Base-by-base conservation (phyloP, 1,139 yeast species). In the Yamadazyma blattariae region DNA sequence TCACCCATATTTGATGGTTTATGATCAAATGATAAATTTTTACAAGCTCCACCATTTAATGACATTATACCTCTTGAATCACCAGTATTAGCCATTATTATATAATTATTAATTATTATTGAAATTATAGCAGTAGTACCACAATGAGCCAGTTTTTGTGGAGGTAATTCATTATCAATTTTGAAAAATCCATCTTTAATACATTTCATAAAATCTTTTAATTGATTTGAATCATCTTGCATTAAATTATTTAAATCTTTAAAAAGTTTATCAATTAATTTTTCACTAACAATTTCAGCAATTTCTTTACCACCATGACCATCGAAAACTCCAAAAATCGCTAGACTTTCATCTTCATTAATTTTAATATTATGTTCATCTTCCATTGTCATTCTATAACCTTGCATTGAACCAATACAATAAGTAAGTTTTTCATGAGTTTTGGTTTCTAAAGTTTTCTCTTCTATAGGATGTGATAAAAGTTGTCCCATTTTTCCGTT, bases 1-100 rank as follows among this genome's bases (percentile, higher is more conserved):
- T 84, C 94, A n/a, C 89, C 88, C 62, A 82, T 71, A 44, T 77
- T 79, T 25, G 77, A 74, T 1, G 94, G 92, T 50, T 84, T 84
- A 53, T 84, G 94, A 53, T 84, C 94, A 55, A 71, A 82, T 11
- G 87, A 79, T 36, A 83, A 57, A 4, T 80, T 73, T 54, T 84
- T 84, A 10, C 82, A 67, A 7, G 63, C 50, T 0, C 82, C 81
- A 2, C 64, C 65, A 35, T 62, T 53, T 22, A 68, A 52, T 2
- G 85, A 77, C 35, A 81, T 47, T 4, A 83, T 74, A 43, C 86
- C 74, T 41, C 94, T 64, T 4, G 89, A 81, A 56, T 84, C 94
- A 2, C 94, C 94, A 3, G 86, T 71, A 44, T 84, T 84, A 12
- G 86, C 84, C 14, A 79, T 82, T 14, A 75, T 59, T 5, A 75